A percentile compares a stretch with the other conserved stretches of the same genome.
Evolutionary conservation across 2,329 filamentous ascomycete species (phyloP).

Genomic region (Pseudocercospora fuligena): DNA sequence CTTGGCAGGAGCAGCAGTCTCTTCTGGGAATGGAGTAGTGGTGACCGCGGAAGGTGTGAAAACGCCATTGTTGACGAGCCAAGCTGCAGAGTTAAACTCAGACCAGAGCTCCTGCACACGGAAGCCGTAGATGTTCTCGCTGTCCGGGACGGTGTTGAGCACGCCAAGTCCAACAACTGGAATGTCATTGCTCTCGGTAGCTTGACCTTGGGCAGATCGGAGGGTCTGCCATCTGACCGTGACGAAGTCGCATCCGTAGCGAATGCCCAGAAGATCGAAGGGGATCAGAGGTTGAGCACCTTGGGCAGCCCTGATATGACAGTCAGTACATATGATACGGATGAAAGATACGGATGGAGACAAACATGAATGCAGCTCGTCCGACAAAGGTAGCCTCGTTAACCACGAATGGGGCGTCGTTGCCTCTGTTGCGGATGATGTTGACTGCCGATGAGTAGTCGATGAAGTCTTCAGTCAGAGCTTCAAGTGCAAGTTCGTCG

Average conservation of each 20-base stretch:
- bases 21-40: constrained; percentile 16
- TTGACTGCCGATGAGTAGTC: constrained; percentile 38
- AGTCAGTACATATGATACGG: not conserved
- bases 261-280: constrained; percentile 35
- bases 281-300: constrained; percentile 36
- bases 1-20: constrained; percentile 7
- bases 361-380: constrained; percentile 31
- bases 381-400: constrained; percentile 32
- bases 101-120: constrained; percentile 34
- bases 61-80: constrained; percentile 35
- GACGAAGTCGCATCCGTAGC: constrained; percentile 34
- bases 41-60: constrained; percentile 25
- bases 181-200: constrained; percentile 30
- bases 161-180: constrained; percentile 32
- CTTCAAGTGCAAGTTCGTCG: constrained; percentile 32
- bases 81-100: constrained; percentile 37
- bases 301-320: constrained; percentile 24
- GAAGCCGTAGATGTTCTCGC: constrained; percentile 31
- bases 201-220: constrained; percentile 29
- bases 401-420: constrained; percentile 28
- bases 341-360: not conserved
- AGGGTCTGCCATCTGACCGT: constrained; percentile 34
- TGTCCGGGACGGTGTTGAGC: constrained; percentile 30
- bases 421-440: constrained; percentile 35
- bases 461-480: constrained; percentile 36